Evolutionary conservation across 768 basidiomycete genomes (phyloP).

Genomic region (Lyophyllum atratum): DNA sequence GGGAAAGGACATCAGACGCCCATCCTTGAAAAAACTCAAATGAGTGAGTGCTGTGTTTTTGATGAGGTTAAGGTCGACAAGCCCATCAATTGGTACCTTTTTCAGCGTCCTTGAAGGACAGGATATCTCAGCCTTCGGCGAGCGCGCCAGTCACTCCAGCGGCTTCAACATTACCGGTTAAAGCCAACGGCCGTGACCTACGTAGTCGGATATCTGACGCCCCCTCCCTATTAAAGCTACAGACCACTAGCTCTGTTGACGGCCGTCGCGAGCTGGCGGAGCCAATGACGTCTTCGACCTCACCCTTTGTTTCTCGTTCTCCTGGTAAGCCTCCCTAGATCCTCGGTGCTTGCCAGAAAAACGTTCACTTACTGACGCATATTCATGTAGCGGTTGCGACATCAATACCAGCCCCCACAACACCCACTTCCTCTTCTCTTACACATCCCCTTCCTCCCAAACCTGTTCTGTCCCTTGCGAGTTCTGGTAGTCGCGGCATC

Average conservation of each 20-base stretch:
- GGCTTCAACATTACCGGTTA: not conserved
- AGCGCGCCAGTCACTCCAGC: not conserved
- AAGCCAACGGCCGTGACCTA: slow-evolving; percentile 12
- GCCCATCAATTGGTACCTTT: not conserved
- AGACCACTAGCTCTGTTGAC: slow-evolving; percentile 1
- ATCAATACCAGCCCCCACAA: slow-evolving; percentile 12
- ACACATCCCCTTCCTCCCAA: slow-evolving; percentile 35
- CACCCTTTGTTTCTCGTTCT: slow-evolving; percentile 8
- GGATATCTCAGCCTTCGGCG: slow-evolving; percentile 10
- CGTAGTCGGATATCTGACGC: slow-evolving; percentile 16
- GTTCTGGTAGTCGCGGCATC: slow-evolving; percentile 26
- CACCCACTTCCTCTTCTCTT: slow-evolving; percentile 9
- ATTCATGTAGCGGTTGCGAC: not conserved
- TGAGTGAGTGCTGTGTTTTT: slow-evolving; percentile 8
- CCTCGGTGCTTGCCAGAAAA: too few species aligned
- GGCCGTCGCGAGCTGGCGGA: not conserved
- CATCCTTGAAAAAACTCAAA: slow-evolving; percentile 4
- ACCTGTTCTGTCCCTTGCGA: slow-evolving; percentile 17
- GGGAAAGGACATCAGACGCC: not conserved
- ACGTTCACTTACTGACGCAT: not conserved
- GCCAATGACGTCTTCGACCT: slow-evolving; percentile 5
- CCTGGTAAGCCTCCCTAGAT: slow-evolving; percentile 2
- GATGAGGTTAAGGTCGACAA: not conserved
- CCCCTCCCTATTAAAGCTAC: not conserved
- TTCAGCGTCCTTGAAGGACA: slow-evolving; percentile 9